Base-by-base conservation (phyloP, 129 eudicot species). In the Lonicera japonica region DNA sequence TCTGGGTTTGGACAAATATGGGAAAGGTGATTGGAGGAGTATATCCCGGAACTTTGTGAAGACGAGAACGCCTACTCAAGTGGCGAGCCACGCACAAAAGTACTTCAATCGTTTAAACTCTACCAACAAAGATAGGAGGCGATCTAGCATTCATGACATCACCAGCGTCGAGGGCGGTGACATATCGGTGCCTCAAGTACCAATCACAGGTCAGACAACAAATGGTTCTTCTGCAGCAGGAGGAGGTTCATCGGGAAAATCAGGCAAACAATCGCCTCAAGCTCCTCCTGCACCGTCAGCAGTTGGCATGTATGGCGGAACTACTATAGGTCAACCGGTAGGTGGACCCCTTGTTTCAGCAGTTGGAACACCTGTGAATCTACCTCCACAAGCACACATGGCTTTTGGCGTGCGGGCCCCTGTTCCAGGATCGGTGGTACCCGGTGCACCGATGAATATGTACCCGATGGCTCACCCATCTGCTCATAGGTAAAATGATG, bases 321-420 rank as follows among this genome's bases (percentile, higher is more conserved):
- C 96, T 41, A 78, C 86, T 22, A 80, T 89, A 0, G 95, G 97
- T 5, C 95, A 90, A 21, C 95, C 97, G 15, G 73, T 90, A 5
- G 81, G 81, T 4, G 80, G 76, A 22, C 80, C 89, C 5, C 65
- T 76, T 19, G 84, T 77, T 29, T 73, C 95, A 5, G 91, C 87
- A 0, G 87, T 89, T 3, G 97, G 97, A 23, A 90, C 86, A 12
- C 95, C 97, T 4, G 89, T 83, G 11, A 79, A 70, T 73, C 77
- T 86, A 25, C 73, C 84, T 23, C 79, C 75, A 25, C 77, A 75
- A 54, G 64, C 76, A 25, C 87, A 82, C 68, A 55, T 77, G 84
- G 88, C 74, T 0, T 90, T 78, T 60, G 86, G 95, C 51, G 79
- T 81, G 12, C 77, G 83, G 38, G 64, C 77, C 22, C 85, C 83